A percentile compares a stretch with the other conserved stretches of the same genome.
Conservation (phyloP, 306 rosid genomes). For the Ceratonia siliqua region DNA sequence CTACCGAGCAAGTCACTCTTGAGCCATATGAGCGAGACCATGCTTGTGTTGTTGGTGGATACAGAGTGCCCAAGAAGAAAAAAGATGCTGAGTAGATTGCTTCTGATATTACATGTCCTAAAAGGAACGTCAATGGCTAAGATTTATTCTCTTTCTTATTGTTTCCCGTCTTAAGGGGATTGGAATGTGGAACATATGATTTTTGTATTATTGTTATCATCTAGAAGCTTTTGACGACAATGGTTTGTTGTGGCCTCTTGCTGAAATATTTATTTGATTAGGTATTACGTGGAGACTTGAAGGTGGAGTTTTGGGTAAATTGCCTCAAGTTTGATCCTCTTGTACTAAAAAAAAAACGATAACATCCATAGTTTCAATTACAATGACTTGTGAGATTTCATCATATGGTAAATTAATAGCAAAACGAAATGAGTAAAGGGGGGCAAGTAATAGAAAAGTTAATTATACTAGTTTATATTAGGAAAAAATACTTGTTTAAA, state of each 20-base stretch:
- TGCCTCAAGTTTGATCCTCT: no score
- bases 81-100: conserved; percentile 36
- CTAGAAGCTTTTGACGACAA: background rate
- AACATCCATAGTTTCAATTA: no score
- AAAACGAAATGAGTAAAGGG: no score
- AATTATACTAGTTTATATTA: no score
- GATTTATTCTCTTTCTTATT: no score
- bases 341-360: no score
- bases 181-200: background rate
- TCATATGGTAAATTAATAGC: no score
- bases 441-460: no score
- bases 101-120: background rate
- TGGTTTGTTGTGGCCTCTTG: background rate
- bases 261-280: background rate
- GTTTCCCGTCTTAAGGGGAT: background rate
- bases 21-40: conserved; percentile 92
- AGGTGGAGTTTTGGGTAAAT: no score
- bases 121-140: background rate
- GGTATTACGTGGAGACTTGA: background rate
- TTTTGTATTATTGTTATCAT: background rate
- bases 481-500: no score
- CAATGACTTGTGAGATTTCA: no score
- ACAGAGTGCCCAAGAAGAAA: conserved; percentile 72
- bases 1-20: conserved; percentile 84
- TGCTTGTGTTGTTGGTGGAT: conserved; percentile 88